phyloP scores from a whole-genome alignment of 1,284 basidiomycete species.

The Earliella scabrosa region DNA sequence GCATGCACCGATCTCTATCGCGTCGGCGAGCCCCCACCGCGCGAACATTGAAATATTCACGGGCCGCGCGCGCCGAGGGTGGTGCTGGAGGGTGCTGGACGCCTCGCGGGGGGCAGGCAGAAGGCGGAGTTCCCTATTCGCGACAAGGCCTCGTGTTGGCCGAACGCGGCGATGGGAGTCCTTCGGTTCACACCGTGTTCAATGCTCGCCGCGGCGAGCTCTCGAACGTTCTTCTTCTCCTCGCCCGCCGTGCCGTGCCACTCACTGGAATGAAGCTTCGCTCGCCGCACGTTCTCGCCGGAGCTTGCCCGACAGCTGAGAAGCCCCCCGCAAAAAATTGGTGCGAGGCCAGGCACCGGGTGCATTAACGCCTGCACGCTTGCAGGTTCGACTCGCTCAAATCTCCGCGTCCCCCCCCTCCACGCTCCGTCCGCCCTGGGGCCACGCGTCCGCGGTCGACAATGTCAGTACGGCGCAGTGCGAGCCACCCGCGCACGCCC shows the following conservation, averaged over 20 bases:
- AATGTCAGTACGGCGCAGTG: too few relatives aligned
- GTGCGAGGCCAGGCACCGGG: not conserved
- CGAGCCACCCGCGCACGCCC: not conserved
- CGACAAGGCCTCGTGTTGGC: slow-evolving; percentile 5
- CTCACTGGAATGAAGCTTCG: too few relatives aligned
- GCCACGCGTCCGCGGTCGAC: not conserved
- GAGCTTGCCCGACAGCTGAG: slow-evolving; percentile 1
- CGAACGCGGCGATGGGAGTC: not conserved
- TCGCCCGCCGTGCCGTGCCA: not conserved
- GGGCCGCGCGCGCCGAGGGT: not conserved
- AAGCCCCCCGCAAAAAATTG: not conserved
- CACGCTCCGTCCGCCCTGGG: not conserved
- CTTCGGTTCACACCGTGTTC: slow-evolving; percentile 2
- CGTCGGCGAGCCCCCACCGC: too few relatives aligned
- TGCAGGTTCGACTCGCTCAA: not conserved
- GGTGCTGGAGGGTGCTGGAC: not conserved
- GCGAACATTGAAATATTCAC: slow-evolving; percentile 6
- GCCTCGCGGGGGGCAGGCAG: not conserved
- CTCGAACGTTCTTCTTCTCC: slow-evolving; percentile 2
- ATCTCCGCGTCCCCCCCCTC: not conserved
- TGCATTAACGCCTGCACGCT: not conserved
- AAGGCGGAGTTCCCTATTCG: not conserved
- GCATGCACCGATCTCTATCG: too few relatives aligned
- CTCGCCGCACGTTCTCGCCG: not conserved
- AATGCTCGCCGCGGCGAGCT: not conserved